Evolutionary conservation across 352 stramenopile species (phyloP).

Genomic region (Phytophthora rubi): DNA sequence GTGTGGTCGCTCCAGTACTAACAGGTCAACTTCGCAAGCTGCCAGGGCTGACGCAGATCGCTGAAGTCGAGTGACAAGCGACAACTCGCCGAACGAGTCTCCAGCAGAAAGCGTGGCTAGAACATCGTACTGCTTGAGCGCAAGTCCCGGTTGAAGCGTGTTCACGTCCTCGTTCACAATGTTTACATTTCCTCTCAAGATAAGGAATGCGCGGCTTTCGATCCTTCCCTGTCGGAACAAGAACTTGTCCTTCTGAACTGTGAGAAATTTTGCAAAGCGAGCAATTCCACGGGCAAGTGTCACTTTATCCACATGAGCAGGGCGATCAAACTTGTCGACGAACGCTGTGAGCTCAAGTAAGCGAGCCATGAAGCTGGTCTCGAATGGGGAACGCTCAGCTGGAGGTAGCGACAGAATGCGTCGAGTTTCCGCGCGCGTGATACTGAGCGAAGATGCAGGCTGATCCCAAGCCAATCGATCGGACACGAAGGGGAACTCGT

Average conservation of each 20-base stretch:
- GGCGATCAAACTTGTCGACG: slow-evolving; percentile 73
- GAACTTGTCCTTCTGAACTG: slow-evolving; percentile 55
- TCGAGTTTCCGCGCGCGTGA: slow-evolving; percentile 72
- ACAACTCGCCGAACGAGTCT: slow-evolving; percentile 77
- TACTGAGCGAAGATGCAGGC: slow-evolving; percentile 62
- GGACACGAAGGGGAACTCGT: slow-evolving; percentile 65
- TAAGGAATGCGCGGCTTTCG: slow-evolving; percentile 81
- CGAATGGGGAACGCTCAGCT: slow-evolving; percentile 42
- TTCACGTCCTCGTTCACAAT: slow-evolving; percentile 82
- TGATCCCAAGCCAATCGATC: slow-evolving; percentile 64
- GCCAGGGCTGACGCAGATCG: slow-evolving; percentile 73
- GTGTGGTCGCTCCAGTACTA: slow-evolving; percentile 76
- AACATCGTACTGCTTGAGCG: slow-evolving; percentile 60
- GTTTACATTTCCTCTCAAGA: slow-evolving; percentile 75
- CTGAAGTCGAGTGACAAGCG: slow-evolving; percentile 71
- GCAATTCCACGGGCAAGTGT: slow-evolving; percentile 60
- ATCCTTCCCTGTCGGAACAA: slow-evolving; percentile 78
- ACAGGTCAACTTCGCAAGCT: slow-evolving; percentile 65
- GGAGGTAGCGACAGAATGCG: slow-evolving; percentile 55
- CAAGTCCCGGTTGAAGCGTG: slow-evolving; percentile 26
- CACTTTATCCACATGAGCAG: slow-evolving; percentile 50
- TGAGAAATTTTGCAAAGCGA: slow-evolving; percentile 58
- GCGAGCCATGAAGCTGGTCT: slow-evolving; percentile 62
- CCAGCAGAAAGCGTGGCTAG: slow-evolving; percentile 71
- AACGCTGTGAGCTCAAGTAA: slow-evolving; percentile 69